Base-by-base conservation (phyloP, 2,329 filamentous ascomycete species). In the Periconia sp. region DNA sequence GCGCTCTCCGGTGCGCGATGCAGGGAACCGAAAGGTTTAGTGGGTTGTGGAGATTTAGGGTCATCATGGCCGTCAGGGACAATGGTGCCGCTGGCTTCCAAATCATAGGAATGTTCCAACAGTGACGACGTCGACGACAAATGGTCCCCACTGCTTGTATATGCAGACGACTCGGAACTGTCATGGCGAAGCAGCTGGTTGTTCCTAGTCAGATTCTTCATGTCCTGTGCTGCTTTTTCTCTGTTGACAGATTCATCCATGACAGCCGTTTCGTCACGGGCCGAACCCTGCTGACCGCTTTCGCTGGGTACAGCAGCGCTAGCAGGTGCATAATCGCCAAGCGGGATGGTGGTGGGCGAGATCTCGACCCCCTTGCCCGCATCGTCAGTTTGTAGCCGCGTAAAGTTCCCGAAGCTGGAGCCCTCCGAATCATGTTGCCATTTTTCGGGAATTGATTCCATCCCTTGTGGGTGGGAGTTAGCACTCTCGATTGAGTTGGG, bases 401-500 rank as follows among this genome's bases (percentile, higher is more conserved):
- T 56, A 27, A 58, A 47, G 19, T 64, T 65, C 17, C 72, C 71
- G 54, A 73, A 73, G 52, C 70, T 74, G 14, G 70, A 71, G 23
- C 69, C 62, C 18, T 58, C 61, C 9, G 59, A 47, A 19, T 43
- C 47, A 46, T 56, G 47, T 33, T 66, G 62, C 68, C 66, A 73
- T 46, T 64, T 59, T 46, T 68, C 64, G 30, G 63, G 63, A 35
- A 63, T 57, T 15, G 63, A 65, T 35, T 67, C 64, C 55, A 65
- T 63, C 35, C 55, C 60, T 17, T 54, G 65, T 33, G 58, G 49
- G 9, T 59, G 60, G 30, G 69, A 72, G 30, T 64, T 64, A 45
- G 59, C 63, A 57, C 74, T 76, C 7, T 68, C 75, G 41, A 81
- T 79, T 0, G 83, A 84, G 27, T 76, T 79, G 18, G 78, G 79